Base-by-base conservation (phyloP, 139 green algal species). In the Pleodorina starrii region DNA sequence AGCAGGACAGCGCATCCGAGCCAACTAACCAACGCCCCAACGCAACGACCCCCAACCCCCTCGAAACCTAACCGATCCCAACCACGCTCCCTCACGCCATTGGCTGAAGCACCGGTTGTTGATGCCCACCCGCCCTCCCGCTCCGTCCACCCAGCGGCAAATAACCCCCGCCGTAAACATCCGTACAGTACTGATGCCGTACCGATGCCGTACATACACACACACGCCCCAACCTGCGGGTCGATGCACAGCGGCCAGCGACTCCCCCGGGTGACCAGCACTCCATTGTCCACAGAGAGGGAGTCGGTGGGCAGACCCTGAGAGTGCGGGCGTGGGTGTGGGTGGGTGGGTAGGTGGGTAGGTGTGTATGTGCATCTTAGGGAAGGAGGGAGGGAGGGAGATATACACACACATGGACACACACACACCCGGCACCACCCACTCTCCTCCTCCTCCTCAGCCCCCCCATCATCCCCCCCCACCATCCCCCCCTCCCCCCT, bases 221-320 rank as follows among this genome's bases (percentile, higher is more conserved):
- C 54, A 27, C 54, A 66, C 54, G 29, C 72, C 27, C 74, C 2
- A 42, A 85, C 80, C 90, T 93, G 90, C n/a, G 94, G 94, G 87
- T 98, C 96, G 27, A 98, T 97, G 87, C 97, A 95, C 27, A 98
- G 90, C 42, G 96, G 95, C 96, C 95, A 97, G 0, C 96, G 63
- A 60, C 73, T 91, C 73, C 82, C 93, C 66, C 92, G 89, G 4
- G 92, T 95, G 35, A 96, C 94, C 23, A 98, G 87, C 40, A 97
- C 92, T 42, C 90, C 96, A 83, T 97, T 97, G 85, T 98, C 95
- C 23, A 95, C 85, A 32, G 92, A 96, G 46, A 97, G 86, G 29
- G 48, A 44, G 78, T 98, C 95, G 36, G 92, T 94, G 63, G 96
- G 96, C 16, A 98, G 92, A 0, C 96, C 96, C 88, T 94, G 68